A percentile compares a stretch with the other conserved stretches of the same genome.
These are phyloP conservation scores for Fusarium chlamydosporum DNA, from an alignment of 2,329 filamentous ascomycete genomes.

Conservation along the genomic window DNA sequence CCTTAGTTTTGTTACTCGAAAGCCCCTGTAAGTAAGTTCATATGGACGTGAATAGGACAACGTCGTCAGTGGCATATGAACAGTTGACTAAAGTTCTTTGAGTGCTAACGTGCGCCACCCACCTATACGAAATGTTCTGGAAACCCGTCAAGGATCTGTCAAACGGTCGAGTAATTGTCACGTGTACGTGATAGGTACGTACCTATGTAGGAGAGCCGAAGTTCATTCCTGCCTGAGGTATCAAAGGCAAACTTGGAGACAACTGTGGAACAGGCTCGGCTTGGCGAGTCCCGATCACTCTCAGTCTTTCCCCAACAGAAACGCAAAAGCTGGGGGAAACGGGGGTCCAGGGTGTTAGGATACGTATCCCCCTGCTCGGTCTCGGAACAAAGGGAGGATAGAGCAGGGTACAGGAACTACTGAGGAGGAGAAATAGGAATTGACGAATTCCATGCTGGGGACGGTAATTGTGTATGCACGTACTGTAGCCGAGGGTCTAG, in stretches of 20 bases:
- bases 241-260: constrained; percentile 18
- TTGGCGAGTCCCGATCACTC: constrained; percentile 48
- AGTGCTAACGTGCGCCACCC: not conserved
- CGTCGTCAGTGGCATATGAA: not conserved
- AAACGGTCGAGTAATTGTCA: constrained; percentile 9
- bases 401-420: constrained; percentile 5
- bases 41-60: not conserved
- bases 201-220: not conserved
- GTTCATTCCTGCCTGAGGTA: constrained; percentile 19
- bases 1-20: not conserved
- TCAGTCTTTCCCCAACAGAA: constrained; percentile 42
- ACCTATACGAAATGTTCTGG: constrained; percentile 1
- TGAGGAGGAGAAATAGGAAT: constrained; percentile 2
- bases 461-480: constrained; percentile 6
- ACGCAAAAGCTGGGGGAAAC: constrained; percentile 45
- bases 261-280: constrained; percentile 26
- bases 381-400: constrained; percentile 41
- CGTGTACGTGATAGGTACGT: constrained; percentile 22
- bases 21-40: not conserved
- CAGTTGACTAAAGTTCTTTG: not conserved
- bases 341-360: constrained; percentile 34
- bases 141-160: not conserved
- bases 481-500: constrained; percentile 6
- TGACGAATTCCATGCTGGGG: constrained; percentile 11
- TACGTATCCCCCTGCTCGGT: constrained; percentile 32